Evolutionary conservation across 2,329 filamentous ascomycete species (phyloP), one percentile per base, ranked within the genome.

Genomic region (Triangularia verruculosa): DNA sequence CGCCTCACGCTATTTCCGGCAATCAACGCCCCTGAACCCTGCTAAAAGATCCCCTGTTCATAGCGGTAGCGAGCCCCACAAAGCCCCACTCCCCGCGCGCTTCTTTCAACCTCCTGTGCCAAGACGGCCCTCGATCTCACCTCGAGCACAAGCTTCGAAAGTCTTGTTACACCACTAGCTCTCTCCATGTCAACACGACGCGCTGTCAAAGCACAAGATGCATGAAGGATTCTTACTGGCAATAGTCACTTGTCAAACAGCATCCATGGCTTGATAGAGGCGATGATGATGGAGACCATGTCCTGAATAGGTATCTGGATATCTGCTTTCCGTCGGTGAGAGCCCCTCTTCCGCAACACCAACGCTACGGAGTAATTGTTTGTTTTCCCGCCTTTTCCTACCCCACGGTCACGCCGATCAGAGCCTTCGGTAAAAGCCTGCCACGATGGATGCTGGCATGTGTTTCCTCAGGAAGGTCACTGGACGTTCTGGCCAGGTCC

Each of bases 21-120:
- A 47, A 52, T 34, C 15, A 15, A 32, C 30, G 24, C 24, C 56
- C 20, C 22, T 39, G 20, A 17, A 20, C 55, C 57, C 57, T 43
- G 22, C 20, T 53, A 43, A 17, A 15, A 57, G 17, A n/a, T n/a
- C 55, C 55, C 15, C 55, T 25, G 39, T 13, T 43, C 57, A 13
- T 59, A 51, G 22, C 57, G 57, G 39, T 43, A 59, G 15, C 57
- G 34, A 12, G 54, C 25, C 24, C 57, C 57, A 59, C 57, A 3
- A 12, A n/a, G 25, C 57, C 47, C 57, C n/a, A 24, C 27, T 28
- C 54, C 54, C 54, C 25, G 32, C 57, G 34, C 25, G 34, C 17
- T 59, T 59, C 57, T 59, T 59, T 59, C 39, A 59, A 59, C 57
- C 39, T 59, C 57, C 39, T 59, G n/a, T 30, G 57, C 57, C 57